Base-by-base conservation (phyloP, 352 stramenopile species). In the Phytophthora pistaciae region DNA sequence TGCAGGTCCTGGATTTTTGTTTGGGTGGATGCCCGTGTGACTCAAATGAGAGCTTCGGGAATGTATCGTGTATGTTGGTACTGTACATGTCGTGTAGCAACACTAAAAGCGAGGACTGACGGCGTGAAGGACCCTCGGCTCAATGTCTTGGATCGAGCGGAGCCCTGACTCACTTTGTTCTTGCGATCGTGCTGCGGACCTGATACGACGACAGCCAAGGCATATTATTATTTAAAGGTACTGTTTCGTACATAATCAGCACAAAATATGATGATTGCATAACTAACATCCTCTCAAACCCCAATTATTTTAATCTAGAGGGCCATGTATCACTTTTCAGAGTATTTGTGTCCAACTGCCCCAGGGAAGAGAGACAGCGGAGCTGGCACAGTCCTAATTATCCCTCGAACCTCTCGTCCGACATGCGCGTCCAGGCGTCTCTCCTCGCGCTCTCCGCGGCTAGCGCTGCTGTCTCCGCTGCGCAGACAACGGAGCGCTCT, bases 371-470 rank as follows among this genome's bases (percentile, higher is more conserved):
- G 65, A 77, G 70, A 77, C 69, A 77, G 70, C 64, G 16, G 20
- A 13, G 23, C 23, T 11, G 11, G 9, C 9, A 9, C 57, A 64
- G 21, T 58, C 57, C 31, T 9, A 60, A 25, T 53, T 42, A 23
- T 31, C 13, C 54, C 23, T 65, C 42, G 10, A 31, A 62, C 40
- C 44, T 16, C 42, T 27, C 31, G 55, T 46, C 25, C 23, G 33
- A 11, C 27, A 79, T 79, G 68, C 59, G 49, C 6, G 27, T 75
- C 13, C 58, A 66, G 52, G 54, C 63, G 66, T 63, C 65, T 29
- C 68, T 85, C 42, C 40, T 75, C 38, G 60, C 36, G 53, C 64
- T 75, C 53, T 64, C 69, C 5, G 36, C 60, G 56, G 53, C 65
- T 6, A 25, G n/a, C 13, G 55, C 56, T 16, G 21, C 31, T 4